Percentiles rank a stretch among this genome's conserved stretches.
Conservation (phyloP, 352 stramenopile species). For the Globisporangium perplexum region DNA sequence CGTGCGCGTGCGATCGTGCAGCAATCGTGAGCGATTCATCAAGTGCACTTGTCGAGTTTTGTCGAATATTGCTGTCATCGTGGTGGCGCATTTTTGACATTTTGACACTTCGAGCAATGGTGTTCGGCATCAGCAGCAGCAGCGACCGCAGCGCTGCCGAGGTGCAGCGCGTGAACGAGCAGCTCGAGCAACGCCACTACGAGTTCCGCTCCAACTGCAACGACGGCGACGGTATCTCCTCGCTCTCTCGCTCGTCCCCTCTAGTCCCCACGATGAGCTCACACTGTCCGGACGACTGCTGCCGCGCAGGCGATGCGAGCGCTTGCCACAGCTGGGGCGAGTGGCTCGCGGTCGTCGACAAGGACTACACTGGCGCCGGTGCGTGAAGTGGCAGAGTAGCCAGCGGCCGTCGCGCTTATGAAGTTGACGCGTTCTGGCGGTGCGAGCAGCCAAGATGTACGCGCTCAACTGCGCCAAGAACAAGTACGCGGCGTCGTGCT, state of each 20-base stretch:
- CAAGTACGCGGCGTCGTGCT: constrained; percentile 76
- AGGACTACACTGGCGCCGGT: constrained; percentile 78
- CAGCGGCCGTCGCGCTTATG: too few species aligned
- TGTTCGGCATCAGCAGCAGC: constrained; percentile 13
- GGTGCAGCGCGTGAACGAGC: constrained; percentile 73
- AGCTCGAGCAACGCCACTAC: constrained; percentile 82
- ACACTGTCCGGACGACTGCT: neutral
- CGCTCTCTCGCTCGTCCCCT: neutral
- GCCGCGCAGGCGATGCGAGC: constrained; percentile 46
- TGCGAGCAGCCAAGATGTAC: constrained; percentile 64
- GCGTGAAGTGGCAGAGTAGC: neutral
- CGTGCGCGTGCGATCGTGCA: too few species aligned
- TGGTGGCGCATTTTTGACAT: neutral
- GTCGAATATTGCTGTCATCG: too few species aligned
- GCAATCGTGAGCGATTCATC: too few species aligned
- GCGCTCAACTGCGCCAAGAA: constrained; percentile 83
- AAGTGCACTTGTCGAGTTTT: too few species aligned
- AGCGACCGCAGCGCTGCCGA: constrained; percentile 47
- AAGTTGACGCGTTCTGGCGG: too few species aligned
- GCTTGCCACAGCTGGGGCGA: constrained; percentile 86
- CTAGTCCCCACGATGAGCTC: neutral
- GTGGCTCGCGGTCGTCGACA: constrained; percentile 83
- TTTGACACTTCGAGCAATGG: constrained; percentile 17
- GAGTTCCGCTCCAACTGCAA: constrained; percentile 87
- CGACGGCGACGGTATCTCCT: constrained; percentile 46